A percentile compares a stretch with the other conserved stretches of the same genome.
phyloP scores from a whole-genome alignment of 176 grass and related monocot genomes.

The Luzula sylvatica region DNA sequence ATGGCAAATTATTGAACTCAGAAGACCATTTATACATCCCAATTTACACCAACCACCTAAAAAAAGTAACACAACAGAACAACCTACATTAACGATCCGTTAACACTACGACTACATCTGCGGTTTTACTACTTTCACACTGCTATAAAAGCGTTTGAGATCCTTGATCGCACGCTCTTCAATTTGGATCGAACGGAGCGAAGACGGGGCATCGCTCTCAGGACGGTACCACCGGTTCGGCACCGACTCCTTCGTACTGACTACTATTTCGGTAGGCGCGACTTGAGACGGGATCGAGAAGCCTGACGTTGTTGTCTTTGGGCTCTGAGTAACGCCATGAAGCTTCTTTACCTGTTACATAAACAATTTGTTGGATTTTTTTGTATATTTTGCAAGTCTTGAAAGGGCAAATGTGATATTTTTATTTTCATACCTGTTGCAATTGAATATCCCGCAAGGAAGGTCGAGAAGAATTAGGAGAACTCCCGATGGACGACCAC shows the following conservation, averaged over 20 bases:
- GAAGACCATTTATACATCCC: constrained; percentile 33
- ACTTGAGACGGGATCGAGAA: constrained; percentile 46
- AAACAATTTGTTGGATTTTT: neutral
- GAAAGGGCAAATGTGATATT: constrained; percentile 3
- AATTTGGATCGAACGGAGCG: constrained; percentile 92
- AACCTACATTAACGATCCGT: constrained; percentile 8
- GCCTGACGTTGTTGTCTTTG: constrained; percentile 58
- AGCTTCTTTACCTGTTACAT: constrained; percentile 65
- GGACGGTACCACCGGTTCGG: constrained; percentile 96
- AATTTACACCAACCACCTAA: constrained; percentile 42
- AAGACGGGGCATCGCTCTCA: constrained; percentile 62
- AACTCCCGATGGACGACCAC: constrained; percentile 67
- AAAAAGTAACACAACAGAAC: neutral
- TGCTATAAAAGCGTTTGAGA: constrained; percentile 96
- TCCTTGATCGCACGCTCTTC: constrained; percentile 97
- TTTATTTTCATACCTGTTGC: constrained; percentile 88
- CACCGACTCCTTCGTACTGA: constrained; percentile 32
- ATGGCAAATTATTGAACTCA: constrained; percentile 3
- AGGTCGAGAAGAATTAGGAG: constrained; percentile 49
- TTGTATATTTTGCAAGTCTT: neutral
- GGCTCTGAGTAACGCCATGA: constrained; percentile 47
- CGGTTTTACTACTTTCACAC: constrained; percentile 77
- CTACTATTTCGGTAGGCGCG: constrained; percentile 31
- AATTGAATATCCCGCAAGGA: constrained; percentile 95
- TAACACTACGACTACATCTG: constrained; percentile 20